phyloP scores from a whole-genome alignment of 2,329 filamentous ascomycete genomes.

The Pseudocercospora fijiensis region DNA sequence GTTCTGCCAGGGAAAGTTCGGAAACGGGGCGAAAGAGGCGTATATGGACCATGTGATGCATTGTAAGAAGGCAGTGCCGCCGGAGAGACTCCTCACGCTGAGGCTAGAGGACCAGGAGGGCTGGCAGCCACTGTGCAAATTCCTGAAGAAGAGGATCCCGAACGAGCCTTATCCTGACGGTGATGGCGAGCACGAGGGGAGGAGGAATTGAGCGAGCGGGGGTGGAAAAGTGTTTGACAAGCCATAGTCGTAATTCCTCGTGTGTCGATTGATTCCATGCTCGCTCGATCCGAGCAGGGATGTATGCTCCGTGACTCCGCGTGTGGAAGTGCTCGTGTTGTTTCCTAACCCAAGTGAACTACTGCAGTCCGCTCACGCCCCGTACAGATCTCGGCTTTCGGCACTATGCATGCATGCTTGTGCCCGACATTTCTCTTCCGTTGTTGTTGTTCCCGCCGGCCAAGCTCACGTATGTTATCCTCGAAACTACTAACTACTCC shows the following conservation, averaged over 20 bases:
- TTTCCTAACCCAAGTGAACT: background rate
- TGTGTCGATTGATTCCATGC: background rate
- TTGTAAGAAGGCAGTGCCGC: slow-evolving; percentile 21
- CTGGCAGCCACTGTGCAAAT: slow-evolving; percentile 35
- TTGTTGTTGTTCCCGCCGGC: background rate
- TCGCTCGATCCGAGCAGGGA: background rate
- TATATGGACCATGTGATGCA: slow-evolving; percentile 13
- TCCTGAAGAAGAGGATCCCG: slow-evolving; percentile 29
- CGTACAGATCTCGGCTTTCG: background rate
- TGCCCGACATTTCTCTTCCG: background rate
- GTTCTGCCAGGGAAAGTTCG: slow-evolving; percentile 6
- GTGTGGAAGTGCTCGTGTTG: background rate
- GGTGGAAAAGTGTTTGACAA: background rate
- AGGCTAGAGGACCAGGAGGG: slow-evolving; percentile 26
- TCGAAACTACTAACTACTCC: background rate
- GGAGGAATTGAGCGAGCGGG: background rate
- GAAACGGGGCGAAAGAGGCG: background rate
- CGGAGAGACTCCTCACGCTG: slow-evolving; percentile 29
- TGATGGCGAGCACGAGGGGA: background rate
- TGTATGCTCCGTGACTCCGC: background rate
- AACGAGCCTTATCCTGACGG: slow-evolving; percentile 24
- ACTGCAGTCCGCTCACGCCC: background rate
- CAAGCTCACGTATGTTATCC: background rate
- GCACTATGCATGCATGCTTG: background rate
- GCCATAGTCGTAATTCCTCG: background rate